These are phyloP conservation scores for Paraleonurus japonicus DNA, from an alignment of 257 asterid genomes.

Conservation along the genomic window DNA sequence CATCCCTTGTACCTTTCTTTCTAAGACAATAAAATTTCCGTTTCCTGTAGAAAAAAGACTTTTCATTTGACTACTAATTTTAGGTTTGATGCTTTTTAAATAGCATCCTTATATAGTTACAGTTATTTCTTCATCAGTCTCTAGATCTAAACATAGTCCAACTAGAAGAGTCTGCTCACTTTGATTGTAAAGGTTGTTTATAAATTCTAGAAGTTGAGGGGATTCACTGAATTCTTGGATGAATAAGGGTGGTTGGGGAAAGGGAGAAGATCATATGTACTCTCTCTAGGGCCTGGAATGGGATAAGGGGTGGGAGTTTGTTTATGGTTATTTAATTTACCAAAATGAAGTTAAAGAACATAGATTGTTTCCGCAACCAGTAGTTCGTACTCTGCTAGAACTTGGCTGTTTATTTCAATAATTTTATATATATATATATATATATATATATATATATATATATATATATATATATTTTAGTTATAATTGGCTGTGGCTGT, in stretches of 20 bases:
- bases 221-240: conserved; percentile 4
- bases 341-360: neutral
- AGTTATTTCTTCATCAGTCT: conserved; percentile 12
- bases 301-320: neutral
- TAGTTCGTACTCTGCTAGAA: neutral
- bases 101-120: neutral
- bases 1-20: no score
- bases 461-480: neutral
- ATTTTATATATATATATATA: neutral
- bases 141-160: conserved; percentile 18
- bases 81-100: conserved; percentile 6
- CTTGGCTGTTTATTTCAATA: neutral
- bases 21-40: no score
- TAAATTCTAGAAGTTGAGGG: conserved; percentile 3
- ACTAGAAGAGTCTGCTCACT: neutral
- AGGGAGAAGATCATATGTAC: neutral
- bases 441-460: neutral
- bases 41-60: no score
- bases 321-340: neutral
- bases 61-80: neutral
- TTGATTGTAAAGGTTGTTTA: conserved; percentile 6
- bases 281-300: neutral
- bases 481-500: conserved; percentile 5
- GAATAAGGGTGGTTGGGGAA: neutral
- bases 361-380: neutral